These are phyloP conservation scores for Apium graveolens DNA, from an alignment of 129 eudicot species.

Conservation along the genomic window DNA sequence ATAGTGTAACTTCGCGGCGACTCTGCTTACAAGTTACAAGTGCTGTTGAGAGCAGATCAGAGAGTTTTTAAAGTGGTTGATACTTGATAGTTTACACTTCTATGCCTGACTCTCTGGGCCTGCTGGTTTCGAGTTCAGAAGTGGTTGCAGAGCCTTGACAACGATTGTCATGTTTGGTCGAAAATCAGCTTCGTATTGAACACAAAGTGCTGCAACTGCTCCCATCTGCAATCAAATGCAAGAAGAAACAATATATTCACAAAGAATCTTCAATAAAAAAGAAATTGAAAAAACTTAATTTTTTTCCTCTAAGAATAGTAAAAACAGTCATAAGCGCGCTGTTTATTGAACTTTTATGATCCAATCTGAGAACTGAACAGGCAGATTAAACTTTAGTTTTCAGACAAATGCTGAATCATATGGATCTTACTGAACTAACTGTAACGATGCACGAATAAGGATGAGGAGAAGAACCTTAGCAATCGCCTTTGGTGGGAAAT, in stretches of 20 bases:
- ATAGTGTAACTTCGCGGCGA: background rate
- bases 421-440: background rate
- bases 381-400: background rate
- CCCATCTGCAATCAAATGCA: constrained; percentile 48
- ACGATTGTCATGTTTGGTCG: constrained; percentile 97
- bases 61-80: background rate
- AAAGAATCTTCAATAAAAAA: background rate
- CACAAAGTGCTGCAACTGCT: constrained; percentile 96
- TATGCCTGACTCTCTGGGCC: constrained; percentile 49
- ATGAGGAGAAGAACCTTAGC: constrained; percentile 56
- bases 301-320: background rate
- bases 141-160: constrained; percentile 96
- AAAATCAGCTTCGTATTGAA: constrained; percentile 95
- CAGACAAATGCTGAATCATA: background rate
- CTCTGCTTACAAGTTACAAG: background rate
- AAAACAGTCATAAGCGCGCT: background rate
- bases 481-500: constrained; percentile 85
- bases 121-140: constrained; percentile 68
- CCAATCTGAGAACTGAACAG: background rate
- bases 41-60: background rate
- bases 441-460: background rate
- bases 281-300: too few relatives aligned
- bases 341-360: background rate
- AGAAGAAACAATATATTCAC: background rate
- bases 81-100: constrained; percentile 3